phyloP scores from a whole-genome alignment of 345 rosid species.

The Eucalyptus viminalis region DNA sequence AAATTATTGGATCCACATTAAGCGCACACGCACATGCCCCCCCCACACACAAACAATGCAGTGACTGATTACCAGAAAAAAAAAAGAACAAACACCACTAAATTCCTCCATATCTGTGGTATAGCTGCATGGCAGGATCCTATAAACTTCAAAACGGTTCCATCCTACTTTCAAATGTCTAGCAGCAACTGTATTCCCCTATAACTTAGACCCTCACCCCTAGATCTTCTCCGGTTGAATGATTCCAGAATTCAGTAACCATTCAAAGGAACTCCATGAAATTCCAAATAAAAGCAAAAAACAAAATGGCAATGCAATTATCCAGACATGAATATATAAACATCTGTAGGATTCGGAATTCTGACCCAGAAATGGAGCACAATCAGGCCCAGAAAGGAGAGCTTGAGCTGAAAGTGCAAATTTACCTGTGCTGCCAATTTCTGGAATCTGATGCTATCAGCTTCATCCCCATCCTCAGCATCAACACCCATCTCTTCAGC shows the following conservation, averaged over 20 bases:
- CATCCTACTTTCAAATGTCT: neutral
- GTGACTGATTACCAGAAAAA: neutral
- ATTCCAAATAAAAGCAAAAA: neutral
- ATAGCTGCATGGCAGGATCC: neutral
- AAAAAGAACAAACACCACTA: neutral
- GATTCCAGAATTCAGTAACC: neutral
- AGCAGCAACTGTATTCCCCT: neutral
- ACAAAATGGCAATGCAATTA: neutral
- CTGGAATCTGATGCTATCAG: conserved; percentile 62
- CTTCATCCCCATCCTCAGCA: conserved; percentile 94
- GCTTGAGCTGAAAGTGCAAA: neutral
- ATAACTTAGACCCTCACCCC: neutral
- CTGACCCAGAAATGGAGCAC: neutral
- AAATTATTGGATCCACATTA: neutral
- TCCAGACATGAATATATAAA: neutral
- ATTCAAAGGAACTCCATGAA: neutral
- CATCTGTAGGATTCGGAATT: neutral
- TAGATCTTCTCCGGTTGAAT: neutral
- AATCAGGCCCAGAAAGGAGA: neutral
- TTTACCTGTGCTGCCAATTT: conserved; percentile 89
- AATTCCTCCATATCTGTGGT: neutral
- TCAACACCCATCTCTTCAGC: conserved; percentile 97
- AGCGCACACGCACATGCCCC: neutral
- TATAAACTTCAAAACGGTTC: neutral
- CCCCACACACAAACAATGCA: neutral